Percentiles rank a stretch among this genome's conserved stretches.
Evolutionary conservation across 371 early-diverging fungal genomes (phyloP).

Genomic region (Mortierella sp.): DNA sequence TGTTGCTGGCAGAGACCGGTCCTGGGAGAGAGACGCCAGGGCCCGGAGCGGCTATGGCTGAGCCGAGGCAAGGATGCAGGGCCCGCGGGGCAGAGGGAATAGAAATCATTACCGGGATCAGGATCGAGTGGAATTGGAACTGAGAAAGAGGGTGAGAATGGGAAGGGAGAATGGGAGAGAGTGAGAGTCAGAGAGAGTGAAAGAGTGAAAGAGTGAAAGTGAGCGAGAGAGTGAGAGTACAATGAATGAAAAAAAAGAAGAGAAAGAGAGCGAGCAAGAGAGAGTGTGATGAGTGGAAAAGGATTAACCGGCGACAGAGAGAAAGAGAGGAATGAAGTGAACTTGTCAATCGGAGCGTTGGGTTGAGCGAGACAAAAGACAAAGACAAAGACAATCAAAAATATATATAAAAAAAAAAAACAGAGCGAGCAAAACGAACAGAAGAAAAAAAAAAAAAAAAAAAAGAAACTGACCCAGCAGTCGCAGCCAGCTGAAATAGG

Average conservation of each 20-base stretch:
- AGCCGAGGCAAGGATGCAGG: neutral
- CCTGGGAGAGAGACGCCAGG: constrained; percentile 8
- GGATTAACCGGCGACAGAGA: no score
- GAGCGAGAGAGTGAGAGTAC: neutral
- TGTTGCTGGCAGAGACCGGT: constrained; percentile 1
- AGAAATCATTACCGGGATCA: constrained; percentile 27
- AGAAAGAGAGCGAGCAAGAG: neutral
- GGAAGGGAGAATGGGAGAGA: neutral
- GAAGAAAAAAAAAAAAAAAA: neutral
- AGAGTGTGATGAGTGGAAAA: neutral
- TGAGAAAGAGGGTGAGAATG: neutral
- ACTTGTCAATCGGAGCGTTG: no score
- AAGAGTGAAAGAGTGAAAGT: neutral
- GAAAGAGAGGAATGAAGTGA: neutral
- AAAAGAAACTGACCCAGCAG: neutral
- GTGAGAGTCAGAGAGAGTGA: neutral
- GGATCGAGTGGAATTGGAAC: no score
- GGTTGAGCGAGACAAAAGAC: neutral
- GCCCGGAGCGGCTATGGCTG: no score
- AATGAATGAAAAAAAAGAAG: neutral
- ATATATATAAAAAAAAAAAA: neutral
- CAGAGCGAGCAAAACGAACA: neutral
- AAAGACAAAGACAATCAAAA: neutral
- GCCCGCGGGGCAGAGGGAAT: constrained; percentile 30
- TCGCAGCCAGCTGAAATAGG: no score